Conservation (phyloP, 1,284 basidiomycete species). For the Coriolopsis trogii region DNA sequence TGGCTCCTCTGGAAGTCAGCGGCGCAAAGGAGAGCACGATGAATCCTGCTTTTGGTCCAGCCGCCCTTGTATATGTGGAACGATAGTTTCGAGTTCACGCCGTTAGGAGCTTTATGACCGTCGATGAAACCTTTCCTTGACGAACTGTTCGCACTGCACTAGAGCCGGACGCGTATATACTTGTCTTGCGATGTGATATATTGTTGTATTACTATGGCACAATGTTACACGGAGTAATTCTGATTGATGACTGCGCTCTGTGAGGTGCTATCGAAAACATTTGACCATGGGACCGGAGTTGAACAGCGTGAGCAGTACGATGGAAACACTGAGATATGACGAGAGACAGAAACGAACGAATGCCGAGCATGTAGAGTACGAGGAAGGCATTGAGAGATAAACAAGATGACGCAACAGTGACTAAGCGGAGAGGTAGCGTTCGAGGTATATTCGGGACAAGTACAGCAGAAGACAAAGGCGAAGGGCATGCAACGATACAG, state of each 20-base stretch:
- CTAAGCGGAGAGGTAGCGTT: constrained; percentile 17
- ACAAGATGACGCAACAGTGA: constrained; percentile 14
- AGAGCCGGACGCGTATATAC: constrained; percentile 11
- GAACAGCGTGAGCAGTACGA: constrained; percentile 13
- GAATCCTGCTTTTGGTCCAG: too few species aligned
- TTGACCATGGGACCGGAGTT: constrained; percentile 3
- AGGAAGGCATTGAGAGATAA: constrained; percentile 19
- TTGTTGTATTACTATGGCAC: constrained; percentile 26
- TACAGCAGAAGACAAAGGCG: constrained; percentile 3
- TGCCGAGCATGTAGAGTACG: constrained; percentile 18
- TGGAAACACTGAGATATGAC: constrained; percentile 11
- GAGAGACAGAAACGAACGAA: not conserved
- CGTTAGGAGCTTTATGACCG: not conserved
- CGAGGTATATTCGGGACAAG: constrained; percentile 6
- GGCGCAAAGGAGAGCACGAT: too few species aligned
- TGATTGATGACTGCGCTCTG: constrained; percentile 15
- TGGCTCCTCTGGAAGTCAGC: not conserved
- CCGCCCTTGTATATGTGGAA: constrained; percentile 13
- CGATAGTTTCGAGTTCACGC: not conserved
- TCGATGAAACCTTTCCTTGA: not conserved
- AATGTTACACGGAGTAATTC: constrained; percentile 17
- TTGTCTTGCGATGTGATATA: constrained; percentile 12
- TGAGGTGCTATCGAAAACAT: constrained; percentile 23
- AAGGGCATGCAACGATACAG: constrained; percentile 15
- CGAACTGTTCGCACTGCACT: constrained; percentile 1